Conservation (phyloP, 768 basidiomycete genomes). For the Rossbeevera mucosa region DNA sequence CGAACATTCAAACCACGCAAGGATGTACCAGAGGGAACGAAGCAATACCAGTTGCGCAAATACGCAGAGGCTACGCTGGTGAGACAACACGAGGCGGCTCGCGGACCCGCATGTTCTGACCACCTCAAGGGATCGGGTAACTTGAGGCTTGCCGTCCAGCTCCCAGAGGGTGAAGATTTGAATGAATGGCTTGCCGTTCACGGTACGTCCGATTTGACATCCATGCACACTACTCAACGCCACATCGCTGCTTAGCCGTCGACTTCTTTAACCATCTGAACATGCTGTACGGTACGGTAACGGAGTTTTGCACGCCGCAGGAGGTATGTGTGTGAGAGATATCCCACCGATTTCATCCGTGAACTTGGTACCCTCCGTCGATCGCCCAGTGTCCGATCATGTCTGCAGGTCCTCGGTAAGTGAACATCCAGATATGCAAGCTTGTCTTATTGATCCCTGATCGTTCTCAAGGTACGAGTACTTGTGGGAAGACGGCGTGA, state of each 20-base stretch:
- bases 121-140: conserved; percentile 84
- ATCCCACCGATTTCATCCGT: conserved; percentile 1
- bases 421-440: background rate
- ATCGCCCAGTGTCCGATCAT: conserved; percentile 79
- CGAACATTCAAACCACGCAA: conserved; percentile 96
- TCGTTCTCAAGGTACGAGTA: conserved; percentile 74
- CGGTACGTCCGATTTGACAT: conserved; percentile 46
- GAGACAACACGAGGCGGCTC: conserved; percentile 6
- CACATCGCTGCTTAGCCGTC: conserved; percentile 58
- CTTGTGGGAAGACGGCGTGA: conserved; percentile 88
- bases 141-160: conserved; percentile 82
- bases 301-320: conserved; percentile 94
- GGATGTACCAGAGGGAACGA: conserved; percentile 92
- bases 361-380: conserved; percentile 6
- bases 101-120: conserved; percentile 11
- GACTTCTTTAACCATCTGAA: conserved; percentile 99
- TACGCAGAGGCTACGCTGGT: conserved; percentile 95
- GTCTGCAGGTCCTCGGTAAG: conserved; percentile 90
- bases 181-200: conserved; percentile 99
- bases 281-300: conserved; percentile 97
- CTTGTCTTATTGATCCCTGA: background rate
- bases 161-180: conserved; percentile 95
- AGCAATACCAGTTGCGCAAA: conserved; percentile 97
- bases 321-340: conserved; percentile 51
- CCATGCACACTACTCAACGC: background rate